A percentile compares a stretch with the other conserved stretches of the same genome.
phyloP scores from a whole-genome alignment of 2,329 filamentous ascomycete genomes.

The Orbilia javanica region DNA sequence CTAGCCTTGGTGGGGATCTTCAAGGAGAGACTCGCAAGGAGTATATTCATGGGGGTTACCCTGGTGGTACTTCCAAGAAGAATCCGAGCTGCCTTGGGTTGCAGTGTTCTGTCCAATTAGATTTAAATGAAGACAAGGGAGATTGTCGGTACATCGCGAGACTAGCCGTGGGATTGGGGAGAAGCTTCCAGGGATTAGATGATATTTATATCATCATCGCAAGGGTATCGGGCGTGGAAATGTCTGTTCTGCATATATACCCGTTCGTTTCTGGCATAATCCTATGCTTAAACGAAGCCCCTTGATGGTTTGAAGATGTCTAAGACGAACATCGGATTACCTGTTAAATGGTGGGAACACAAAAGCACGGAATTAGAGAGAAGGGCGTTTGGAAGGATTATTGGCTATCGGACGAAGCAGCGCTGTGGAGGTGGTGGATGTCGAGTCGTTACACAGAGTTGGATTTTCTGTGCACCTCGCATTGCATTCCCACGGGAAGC shows the following conservation, averaged over 20 bases:
- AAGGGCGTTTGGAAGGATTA: background rate
- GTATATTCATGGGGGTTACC: background rate
- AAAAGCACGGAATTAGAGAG: constrained; percentile 7
- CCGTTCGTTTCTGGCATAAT: constrained; percentile 39
- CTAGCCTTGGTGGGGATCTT: background rate
- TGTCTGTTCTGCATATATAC: constrained; percentile 23
- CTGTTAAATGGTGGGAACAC: background rate
- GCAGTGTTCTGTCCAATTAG: background rate
- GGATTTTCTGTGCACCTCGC: constrained; percentile 12
- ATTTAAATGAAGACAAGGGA: background rate
- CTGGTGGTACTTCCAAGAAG: background rate
- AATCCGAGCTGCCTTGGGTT: constrained; percentile 14
- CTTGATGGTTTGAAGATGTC: constrained; percentile 45
- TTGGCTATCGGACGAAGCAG: background rate
- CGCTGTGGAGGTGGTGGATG: constrained; percentile 1
- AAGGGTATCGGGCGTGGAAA: background rate
- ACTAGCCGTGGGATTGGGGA: constrained; percentile 24
- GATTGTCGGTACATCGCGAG: constrained; percentile 12
- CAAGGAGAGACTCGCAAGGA: background rate
- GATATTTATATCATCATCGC: constrained; percentile 18
- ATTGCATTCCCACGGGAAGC: constrained; percentile 13
- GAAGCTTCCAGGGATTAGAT: constrained; percentile 8
- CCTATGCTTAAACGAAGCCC: background rate
- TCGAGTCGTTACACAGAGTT: constrained; percentile 22
- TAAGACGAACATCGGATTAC: constrained; percentile 1